phyloP scores from a whole-genome alignment of 495 filamentous ascomycete genomes.

The Aspergillus bertholletiae region DNA sequence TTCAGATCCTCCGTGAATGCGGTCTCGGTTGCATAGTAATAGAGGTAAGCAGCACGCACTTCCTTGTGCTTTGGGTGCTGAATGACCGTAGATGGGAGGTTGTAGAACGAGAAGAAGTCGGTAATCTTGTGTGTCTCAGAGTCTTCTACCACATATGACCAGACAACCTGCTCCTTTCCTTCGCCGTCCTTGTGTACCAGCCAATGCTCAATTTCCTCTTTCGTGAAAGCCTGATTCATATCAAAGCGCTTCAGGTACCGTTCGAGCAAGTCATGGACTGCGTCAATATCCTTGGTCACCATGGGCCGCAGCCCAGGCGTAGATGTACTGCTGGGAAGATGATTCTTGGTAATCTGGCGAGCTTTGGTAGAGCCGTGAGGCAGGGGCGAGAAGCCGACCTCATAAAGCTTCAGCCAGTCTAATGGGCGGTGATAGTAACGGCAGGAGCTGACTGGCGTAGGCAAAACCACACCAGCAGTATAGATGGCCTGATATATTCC shows the following conservation, averaged over 20 bases:
- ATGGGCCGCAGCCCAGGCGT: conserved; percentile 75
- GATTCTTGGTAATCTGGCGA: conserved; percentile 75
- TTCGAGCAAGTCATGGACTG: conserved; percentile 68
- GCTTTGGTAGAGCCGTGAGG: conserved; percentile 76
- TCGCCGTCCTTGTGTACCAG: conserved; percentile 60
- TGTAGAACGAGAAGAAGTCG: conserved; percentile 96
- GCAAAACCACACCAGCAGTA: conserved; percentile 85
- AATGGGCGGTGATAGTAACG: conserved; percentile 91
- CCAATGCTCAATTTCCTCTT: conserved; percentile 85
- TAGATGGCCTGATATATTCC: conserved; percentile 93
- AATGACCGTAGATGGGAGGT: conserved; percentile 88
- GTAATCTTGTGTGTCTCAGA: conserved; percentile 74
- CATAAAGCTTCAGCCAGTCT: conserved; percentile 93
- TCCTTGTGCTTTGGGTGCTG: conserved; percentile 68
- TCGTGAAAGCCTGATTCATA: conserved; percentile 75
- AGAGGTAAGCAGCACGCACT: conserved; percentile 87
- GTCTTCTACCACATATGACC: conserved; percentile 87
- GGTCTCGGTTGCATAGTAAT: conserved; percentile 88
- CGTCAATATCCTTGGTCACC: conserved; percentile 76
- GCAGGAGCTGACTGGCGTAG: conserved; percentile 85
- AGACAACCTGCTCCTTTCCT: conserved; percentile 75
- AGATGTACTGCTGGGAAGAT: conserved; percentile 65
- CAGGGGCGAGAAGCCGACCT: conserved; percentile 84
- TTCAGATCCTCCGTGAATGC: conserved; percentile 60
- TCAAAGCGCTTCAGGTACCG: conserved; percentile 77